A percentile compares a stretch with the other conserved stretches of the same genome.
phyloP scores from a whole-genome alignment of 2,329 filamentous ascomycete genomes.

The Ophioceras dolichostomum region DNA sequence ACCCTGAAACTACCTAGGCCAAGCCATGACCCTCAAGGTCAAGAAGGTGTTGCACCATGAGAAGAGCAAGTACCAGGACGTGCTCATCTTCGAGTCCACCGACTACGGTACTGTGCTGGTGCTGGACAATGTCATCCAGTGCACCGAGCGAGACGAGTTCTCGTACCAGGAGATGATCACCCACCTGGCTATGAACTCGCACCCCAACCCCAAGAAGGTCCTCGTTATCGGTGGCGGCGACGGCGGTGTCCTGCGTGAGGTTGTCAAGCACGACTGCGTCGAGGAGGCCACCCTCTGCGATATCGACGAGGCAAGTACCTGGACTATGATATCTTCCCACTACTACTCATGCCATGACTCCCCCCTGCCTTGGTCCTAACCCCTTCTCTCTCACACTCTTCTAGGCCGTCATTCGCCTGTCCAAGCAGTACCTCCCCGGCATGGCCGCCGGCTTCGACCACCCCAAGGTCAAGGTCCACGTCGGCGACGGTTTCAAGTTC shows the following conservation, averaged over 20 bases:
- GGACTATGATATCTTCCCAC: constrained; percentile 33
- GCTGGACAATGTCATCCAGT: constrained; percentile 97
- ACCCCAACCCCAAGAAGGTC: constrained; percentile 96
- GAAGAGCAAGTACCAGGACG: constrained; percentile 98
- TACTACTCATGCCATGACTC: constrained; percentile 20
- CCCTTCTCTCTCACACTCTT: no score
- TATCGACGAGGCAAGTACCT: constrained; percentile 97
- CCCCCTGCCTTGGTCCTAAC: constrained; percentile 29
- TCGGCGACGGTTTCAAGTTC: constrained; percentile 99
- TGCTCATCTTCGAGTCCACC: constrained; percentile 96
- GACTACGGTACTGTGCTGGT: constrained; percentile 94
- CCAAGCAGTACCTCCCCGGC: constrained; percentile 91
- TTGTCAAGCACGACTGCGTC: constrained; percentile 96
- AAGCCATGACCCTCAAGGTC: constrained; percentile 97
- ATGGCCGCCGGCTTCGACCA: constrained; percentile 92
- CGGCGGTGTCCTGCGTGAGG: constrained; percentile 92
- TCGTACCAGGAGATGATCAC: constrained; percentile 99
- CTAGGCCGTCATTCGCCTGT: constrained; percentile 96
- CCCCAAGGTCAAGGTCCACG: constrained; percentile 83
- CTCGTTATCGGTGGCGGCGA: constrained; percentile 97
- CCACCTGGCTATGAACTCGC: constrained; percentile 94
- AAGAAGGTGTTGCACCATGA: constrained; percentile 98
- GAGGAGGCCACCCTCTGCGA: constrained; percentile 96
- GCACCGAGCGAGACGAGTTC: constrained; percentile 97
- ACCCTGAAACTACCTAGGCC: constrained; percentile 47